Conservation (phyloP, 495 filamentous ascomycete species). For the Penicillium antarcticum region DNA sequence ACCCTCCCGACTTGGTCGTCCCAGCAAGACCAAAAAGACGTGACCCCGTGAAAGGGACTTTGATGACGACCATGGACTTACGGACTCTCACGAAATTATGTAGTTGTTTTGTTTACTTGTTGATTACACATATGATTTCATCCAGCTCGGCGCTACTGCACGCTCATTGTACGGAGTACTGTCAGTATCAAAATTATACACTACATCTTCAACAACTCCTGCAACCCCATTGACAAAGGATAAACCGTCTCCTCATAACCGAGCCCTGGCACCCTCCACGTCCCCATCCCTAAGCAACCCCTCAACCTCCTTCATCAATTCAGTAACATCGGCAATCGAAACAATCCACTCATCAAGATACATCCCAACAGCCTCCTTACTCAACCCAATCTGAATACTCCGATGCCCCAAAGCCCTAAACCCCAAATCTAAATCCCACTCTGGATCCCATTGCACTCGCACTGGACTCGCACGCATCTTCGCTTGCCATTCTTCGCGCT, state of each 20-base stretch:
- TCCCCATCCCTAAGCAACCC: constrained; percentile 37
- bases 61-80: constrained; percentile 7
- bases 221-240: constrained; percentile 36
- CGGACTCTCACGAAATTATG: constrained; percentile 6
- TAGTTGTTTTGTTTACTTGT: background rate
- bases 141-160: no score
- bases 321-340: constrained; percentile 57
- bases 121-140: no score
- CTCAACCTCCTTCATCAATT: constrained; percentile 43
- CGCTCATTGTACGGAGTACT: no score
- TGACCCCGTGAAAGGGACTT: constrained; percentile 6
- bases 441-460: constrained; percentile 64
- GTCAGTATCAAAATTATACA: background rate
- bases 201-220: constrained; percentile 6
- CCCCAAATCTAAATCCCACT: constrained; percentile 32
- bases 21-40: constrained; percentile 35
- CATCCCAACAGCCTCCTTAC: constrained; percentile 30
- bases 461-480: constrained; percentile 35
- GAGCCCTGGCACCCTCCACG: constrained; percentile 27
- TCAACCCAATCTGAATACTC: constrained; percentile 60
- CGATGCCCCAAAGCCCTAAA: constrained; percentile 37
- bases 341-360: constrained; percentile 53
- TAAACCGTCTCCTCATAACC: constrained; percentile 44
- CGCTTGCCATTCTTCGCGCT: constrained; percentile 10
- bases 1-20: constrained; percentile 30